Percentiles rank a stretch among this genome's conserved stretches.
phyloP scores from a whole-genome alignment of 2,329 filamentous ascomycete species.

The Talaromyces sp. region DNA sequence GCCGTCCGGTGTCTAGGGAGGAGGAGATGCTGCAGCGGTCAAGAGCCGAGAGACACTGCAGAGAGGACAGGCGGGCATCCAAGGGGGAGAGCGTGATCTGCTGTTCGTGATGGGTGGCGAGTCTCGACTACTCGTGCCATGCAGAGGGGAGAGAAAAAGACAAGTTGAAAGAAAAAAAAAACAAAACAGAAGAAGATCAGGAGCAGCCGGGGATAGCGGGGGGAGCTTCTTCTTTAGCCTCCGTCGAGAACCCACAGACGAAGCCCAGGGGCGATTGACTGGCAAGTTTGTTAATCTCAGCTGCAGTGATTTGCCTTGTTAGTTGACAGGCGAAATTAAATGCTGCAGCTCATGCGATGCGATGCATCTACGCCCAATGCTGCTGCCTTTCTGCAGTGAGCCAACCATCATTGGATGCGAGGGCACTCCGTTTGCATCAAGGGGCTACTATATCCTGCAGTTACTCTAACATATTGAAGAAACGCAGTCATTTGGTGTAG shows the following conservation, averaged over 20 bases:
- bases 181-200: background rate
- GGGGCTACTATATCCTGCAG: background rate
- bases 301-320: background rate
- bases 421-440: background rate
- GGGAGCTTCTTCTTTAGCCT: background rate
- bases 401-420: background rate
- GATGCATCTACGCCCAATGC: background rate
- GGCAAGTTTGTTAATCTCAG: background rate
- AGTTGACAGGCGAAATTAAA: background rate
- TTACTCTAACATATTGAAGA: background rate
- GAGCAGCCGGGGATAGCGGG: background rate
- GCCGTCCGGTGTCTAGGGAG: background rate
- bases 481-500: too few relatives aligned
- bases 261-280: background rate
- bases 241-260: background rate
- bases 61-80: background rate
- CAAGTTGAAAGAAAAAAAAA: background rate
- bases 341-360: background rate
- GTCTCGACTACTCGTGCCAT: background rate
- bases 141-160: background rate
- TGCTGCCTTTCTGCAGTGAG: background rate
- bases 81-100: background rate
- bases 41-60: background rate
- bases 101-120: background rate
- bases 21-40: background rate